Evolutionary conservation across 306 rosid genomes (phyloP).

Genomic region (Astragalus glycyphyllos): DNA sequence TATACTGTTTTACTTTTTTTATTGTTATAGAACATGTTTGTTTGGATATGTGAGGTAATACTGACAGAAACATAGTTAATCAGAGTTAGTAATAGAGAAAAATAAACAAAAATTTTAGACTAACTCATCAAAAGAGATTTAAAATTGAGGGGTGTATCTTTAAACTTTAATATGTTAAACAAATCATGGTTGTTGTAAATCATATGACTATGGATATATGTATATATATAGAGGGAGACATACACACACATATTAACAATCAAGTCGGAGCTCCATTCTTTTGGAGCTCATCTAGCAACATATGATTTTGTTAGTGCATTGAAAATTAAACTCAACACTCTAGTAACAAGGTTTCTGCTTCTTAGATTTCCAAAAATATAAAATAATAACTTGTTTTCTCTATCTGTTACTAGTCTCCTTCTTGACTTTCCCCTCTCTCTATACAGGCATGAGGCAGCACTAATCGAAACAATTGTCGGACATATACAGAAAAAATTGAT

Average conservation of each 20-base stretch:
- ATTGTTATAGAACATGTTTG: too few relatives aligned
- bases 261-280: neutral
- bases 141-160: too few relatives aligned
- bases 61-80: too few relatives aligned
- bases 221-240: neutral
- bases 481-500: conserved; percentile 20
- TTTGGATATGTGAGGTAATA: too few relatives aligned
- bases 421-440: neutral
- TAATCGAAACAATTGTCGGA: conserved; percentile 42
- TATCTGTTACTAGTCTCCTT: neutral
- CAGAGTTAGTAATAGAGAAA: too few relatives aligned
- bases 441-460: conserved; percentile 44
- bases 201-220: too few relatives aligned
- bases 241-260: neutral
- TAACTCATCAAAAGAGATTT: neutral
- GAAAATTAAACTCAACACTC: conserved; percentile 26
- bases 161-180: neutral
- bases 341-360: neutral
- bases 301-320: neutral
- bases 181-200: too few relatives aligned
- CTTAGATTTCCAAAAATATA: conserved; percentile 8
- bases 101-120: too few relatives aligned
- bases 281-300: neutral
- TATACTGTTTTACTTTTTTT: neutral
- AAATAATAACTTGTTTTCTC: neutral